Evolutionary conservation across 2,329 filamentous ascomycete species (phyloP), one percentile per base, ranked within the genome.

Genomic region (Neopestalotiopsis sp.): DNA sequence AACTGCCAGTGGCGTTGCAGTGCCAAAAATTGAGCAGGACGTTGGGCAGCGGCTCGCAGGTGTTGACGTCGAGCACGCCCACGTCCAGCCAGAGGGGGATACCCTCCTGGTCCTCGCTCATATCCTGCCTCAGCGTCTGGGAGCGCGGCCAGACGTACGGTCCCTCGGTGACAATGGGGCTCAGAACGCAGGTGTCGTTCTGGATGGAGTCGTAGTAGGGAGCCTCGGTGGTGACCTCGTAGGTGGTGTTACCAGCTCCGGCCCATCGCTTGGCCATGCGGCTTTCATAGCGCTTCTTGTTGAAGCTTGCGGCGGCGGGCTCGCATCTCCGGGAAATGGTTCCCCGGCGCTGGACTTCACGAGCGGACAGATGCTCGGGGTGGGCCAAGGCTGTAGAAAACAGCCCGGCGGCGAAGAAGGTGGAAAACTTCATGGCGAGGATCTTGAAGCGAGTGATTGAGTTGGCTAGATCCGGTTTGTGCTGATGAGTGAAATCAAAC

Each of bases 71-170:
- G 66, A 85, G 79, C 71, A 84, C 83, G 56, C 84, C 81, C 5
- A 85, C 70, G 68, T 85, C 83, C 9, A 85, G 71, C 70, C 79
- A 78, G 63, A 83, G 64, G 5, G 82, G 81, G 9, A 85, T 76
- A n/a, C 83, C 83, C 0, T 78, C 74, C 6, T 74, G 65, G 4
- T 76, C 78, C 67, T 85, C 83, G 45, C 74, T 78, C 28, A 85
- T 74, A 65, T 85, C 75, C 59, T 79, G 74, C 7, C 82, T 81
- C 67, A 83, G 77, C 13, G 64, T 66, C 4, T 80, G 75, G 70
- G 84, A 82, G 45, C 82, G 82, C 67, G 76, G 79, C 53, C 84
- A 81, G 70, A 82, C 84, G 75, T 84, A 85, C 0, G 82, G 83
- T 0, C 83, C 82, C 61, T 81, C 80, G 6, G 81, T 81, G 68